Base-by-base conservation (phyloP, 2,329 filamentous ascomycete genomes). In the Phoma sp. region DNA sequence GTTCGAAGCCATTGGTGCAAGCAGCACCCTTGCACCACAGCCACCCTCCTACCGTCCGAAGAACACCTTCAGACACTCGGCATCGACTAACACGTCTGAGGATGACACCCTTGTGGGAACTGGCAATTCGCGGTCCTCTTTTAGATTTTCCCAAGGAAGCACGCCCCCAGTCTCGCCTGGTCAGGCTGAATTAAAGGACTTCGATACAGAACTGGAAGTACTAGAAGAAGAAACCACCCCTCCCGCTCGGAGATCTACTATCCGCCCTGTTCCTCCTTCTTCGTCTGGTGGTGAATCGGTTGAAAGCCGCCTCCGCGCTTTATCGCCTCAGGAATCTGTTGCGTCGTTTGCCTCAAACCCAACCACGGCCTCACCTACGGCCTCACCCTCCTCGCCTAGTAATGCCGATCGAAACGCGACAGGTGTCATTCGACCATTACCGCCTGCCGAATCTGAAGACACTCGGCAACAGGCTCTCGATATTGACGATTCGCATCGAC, bases 231-330 rank as follows among this genome's bases (percentile, higher is more conserved):
- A 73, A 47, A 57, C 61, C 18, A 52, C 62, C 47, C 57, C 61
- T 40, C 60, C 55, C 48, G 51, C 51, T 55, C 56, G 52, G 44
- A 63, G 59, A 45, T 60, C 68, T 29, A 76, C 74, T 39, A 75
- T 76, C 50, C 70, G 74, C 37, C 64, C 72, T 62, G 71, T 75
- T 55, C 62, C 69, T 53, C 73, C 73, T 52, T 75, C 73, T 36
- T 73, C 70, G 49, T 69, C 68, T 44, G 66, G 67, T 55, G 62
- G 59, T 52, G 64, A 71, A 43, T 66, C 67, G 47, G 50, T 60
- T 43, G 65, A 69, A 45, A 61, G 53, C 51, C 65, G 68, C 61
- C 63, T 64, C 43, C 64, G 69, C 61, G 71, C 71, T 71, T 71
- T 72, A 53, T 74, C 67, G 43, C 68, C 66, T 52, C 65, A 63